These are phyloP conservation scores for Pterocarpus macrocarpus DNA, from an alignment of 306 rosid genomes.

Conservation along the genomic window DNA sequence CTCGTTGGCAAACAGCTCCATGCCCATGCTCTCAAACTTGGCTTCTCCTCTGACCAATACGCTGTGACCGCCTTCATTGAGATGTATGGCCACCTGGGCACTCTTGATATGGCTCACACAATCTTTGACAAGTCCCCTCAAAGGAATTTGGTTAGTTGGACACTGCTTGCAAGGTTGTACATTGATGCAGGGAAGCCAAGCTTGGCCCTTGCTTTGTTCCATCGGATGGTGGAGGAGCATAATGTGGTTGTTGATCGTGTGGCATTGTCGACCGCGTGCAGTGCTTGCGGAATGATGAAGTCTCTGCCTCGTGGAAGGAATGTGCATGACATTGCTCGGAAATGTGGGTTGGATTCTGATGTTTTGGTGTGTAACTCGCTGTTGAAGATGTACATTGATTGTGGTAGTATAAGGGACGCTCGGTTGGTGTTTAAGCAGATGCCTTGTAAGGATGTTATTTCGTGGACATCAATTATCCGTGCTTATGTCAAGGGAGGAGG, in stretches of 20 bases:
- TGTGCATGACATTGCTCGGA: constrained; percentile 59
- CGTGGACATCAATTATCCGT: constrained; percentile 70
- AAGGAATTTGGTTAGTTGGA: constrained; percentile 67
- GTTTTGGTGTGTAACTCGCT: constrained; percentile 69
- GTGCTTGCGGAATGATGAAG: constrained; percentile 59
- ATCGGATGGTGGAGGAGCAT: constrained; percentile 51
- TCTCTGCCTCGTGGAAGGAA: constrained; percentile 58
- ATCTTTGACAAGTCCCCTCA: constrained; percentile 56
- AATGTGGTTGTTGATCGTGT: constrained; percentile 60
- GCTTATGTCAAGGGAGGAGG: constrained; percentile 67
- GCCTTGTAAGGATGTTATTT: constrained; percentile 63
- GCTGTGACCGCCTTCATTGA: constrained; percentile 65
- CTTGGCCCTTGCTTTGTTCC: constrained; percentile 57
- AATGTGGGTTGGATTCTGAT: constrained; percentile 62
- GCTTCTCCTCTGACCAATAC: constrained; percentile 58
- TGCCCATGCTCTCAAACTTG: constrained; percentile 67
- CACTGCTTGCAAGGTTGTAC: constrained; percentile 66
- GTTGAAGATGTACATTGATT: constrained; percentile 74
- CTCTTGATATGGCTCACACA: constrained; percentile 55
- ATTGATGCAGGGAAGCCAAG: constrained; percentile 55
- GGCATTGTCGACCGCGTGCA: constrained; percentile 63
- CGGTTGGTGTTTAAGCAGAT: constrained; percentile 57
- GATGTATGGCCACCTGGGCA: constrained; percentile 63
- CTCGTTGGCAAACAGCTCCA: constrained; percentile 68
- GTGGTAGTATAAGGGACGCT: constrained; percentile 61